Percentiles rank a stretch among this genome's conserved stretches.
Conservation (phyloP, 2,329 filamentous ascomycete genomes). For the Penicillium sp. region DNA sequence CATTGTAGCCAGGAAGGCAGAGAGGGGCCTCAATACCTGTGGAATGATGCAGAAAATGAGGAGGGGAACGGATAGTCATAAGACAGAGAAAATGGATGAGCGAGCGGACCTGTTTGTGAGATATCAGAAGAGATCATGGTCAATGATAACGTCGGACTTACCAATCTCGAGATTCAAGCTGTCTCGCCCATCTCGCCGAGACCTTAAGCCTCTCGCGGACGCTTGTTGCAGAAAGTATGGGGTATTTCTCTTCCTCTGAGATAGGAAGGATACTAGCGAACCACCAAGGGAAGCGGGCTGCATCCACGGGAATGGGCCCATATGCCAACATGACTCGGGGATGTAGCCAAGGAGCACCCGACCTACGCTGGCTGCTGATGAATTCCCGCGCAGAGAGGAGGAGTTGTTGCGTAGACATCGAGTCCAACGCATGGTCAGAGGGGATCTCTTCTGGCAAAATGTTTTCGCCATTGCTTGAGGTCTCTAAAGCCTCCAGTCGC, state of each 20-base stretch:
- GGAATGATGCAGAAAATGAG: conserved; percentile 35
- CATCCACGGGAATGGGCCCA: conserved; percentile 74
- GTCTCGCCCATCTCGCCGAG: conserved; percentile 74
- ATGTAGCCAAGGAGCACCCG: conserved; percentile 74
- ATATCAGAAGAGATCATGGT: conserved; percentile 12
- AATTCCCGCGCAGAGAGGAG: conserved; percentile 68
- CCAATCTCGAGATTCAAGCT: conserved; percentile 71
- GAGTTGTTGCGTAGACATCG: conserved; percentile 69
- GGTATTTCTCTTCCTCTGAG: conserved; percentile 76
- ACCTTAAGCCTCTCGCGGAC: conserved; percentile 82
- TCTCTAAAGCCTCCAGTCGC: conserved; percentile 70
- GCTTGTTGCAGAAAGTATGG: conserved; percentile 69
- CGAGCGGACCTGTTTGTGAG: conserved; percentile 29
- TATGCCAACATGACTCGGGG: conserved; percentile 72
- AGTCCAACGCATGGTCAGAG: conserved; percentile 35
- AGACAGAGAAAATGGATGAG: conserved; percentile 39
- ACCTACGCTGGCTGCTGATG: conserved; percentile 66
- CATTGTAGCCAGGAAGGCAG: conserved; percentile 22
- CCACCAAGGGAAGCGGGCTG: conserved; percentile 84
- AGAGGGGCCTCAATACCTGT: conserved; percentile 26
- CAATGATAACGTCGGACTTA: conserved; percentile 49
- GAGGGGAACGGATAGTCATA: conserved; percentile 48
- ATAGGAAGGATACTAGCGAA: conserved; percentile 80
- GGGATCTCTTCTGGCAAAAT: conserved; percentile 22
- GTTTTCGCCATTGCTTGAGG: conserved; percentile 30